Base-by-base conservation (phyloP, 2,329 filamentous ascomycete genomes). In the Aspergillus brasiliensis region DNA sequence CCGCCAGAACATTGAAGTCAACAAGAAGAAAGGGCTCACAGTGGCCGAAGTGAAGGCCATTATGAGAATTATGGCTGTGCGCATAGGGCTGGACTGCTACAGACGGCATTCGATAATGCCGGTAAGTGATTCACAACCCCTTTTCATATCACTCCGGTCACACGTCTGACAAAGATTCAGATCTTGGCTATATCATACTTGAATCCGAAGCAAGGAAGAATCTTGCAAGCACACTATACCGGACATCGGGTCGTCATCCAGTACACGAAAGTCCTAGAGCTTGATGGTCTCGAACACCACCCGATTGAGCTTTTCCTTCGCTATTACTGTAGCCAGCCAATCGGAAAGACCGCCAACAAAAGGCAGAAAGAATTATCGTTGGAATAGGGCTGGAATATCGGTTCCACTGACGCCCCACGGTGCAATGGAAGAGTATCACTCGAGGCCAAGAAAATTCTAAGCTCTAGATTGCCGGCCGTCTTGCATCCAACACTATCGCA, bases 311-410 rank as follows among this genome's bases (percentile, higher is more conserved):
- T 40, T 23, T 62, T 62, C n/a, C 28, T 53, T 27, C 55, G 51
- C 15, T 62, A 61, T 25, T 62, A 58, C 31, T 56, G 52, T 28
- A 55, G 61, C 17, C 44, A 58, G 51, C 61, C 61, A 2, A 28
- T 56, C 1, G 40, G 31, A 15, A 21, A 34, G 8, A 17, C 11
- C 3, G 25, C 5, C 34, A 49, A 49, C n/a, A 44, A 28, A n/a
- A n/a, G n/a, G 46, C 25, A 17, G 15, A 8, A 11, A 13, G 25
- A 8, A n/a, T 19, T 28, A 23, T 13, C 44, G 6, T 28, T 15
- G 4, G 13, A 8, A 44, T 44, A 28, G 25, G n/a, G 23, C 11
- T 27, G 11, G 13, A 48, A n/a, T 5, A 23, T 19, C 17, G n/a
- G 38, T 19, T 10, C 40, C 19, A 23, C 19, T 44, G 10, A 21